phyloP scores from a whole-genome alignment of 768 basidiomycete species.

The Podaxis rugospora region DNA sequence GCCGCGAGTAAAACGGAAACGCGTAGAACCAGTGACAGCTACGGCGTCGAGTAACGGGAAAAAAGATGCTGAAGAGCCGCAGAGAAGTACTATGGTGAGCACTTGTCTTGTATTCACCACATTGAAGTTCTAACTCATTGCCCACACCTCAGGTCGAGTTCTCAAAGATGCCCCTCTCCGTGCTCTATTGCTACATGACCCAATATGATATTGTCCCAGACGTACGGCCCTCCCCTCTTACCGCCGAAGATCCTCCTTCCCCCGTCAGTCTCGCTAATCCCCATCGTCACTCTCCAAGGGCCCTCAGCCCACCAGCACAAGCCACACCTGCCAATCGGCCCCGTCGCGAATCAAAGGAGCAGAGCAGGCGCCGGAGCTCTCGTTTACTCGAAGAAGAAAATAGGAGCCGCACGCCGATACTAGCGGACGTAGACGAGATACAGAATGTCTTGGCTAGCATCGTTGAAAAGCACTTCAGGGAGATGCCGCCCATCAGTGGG shows the following conservation, averaged over 20 bases:
- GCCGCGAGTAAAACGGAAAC: constrained; percentile 69
- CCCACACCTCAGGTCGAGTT: constrained; percentile 62
- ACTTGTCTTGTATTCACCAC: neutral
- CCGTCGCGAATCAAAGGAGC: constrained; percentile 62
- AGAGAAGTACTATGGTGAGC: constrained; percentile 41
- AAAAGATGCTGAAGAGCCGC: constrained; percentile 33
- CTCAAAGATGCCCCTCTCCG: constrained; percentile 57
- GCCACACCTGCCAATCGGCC: constrained; percentile 66
- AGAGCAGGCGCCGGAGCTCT: constrained; percentile 62
- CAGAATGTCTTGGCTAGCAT: constrained; percentile 63
- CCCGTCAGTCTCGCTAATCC: constrained; percentile 57
- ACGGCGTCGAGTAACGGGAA: constrained; percentile 22
- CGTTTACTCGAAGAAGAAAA: constrained; percentile 66
- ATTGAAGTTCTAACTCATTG: neutral
- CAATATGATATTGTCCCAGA: constrained; percentile 69
- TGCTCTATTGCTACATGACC: constrained; percentile 67
- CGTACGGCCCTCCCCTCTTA: constrained; percentile 67
- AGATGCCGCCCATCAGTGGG: constrained; percentile 42
- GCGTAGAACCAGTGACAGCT: constrained; percentile 41
- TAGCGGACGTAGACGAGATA: constrained; percentile 67
- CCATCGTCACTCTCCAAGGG: constrained; percentile 37
- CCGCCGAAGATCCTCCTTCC: constrained; percentile 64
- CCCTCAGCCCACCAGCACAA: constrained; percentile 45
- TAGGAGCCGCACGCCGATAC: constrained; percentile 52
- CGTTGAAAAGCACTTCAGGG: constrained; percentile 71